A percentile compares a stretch with the other conserved stretches of the same genome.
Conservation (phyloP, 805 yeast species). For the Metschnikowia gruessii region DNA sequence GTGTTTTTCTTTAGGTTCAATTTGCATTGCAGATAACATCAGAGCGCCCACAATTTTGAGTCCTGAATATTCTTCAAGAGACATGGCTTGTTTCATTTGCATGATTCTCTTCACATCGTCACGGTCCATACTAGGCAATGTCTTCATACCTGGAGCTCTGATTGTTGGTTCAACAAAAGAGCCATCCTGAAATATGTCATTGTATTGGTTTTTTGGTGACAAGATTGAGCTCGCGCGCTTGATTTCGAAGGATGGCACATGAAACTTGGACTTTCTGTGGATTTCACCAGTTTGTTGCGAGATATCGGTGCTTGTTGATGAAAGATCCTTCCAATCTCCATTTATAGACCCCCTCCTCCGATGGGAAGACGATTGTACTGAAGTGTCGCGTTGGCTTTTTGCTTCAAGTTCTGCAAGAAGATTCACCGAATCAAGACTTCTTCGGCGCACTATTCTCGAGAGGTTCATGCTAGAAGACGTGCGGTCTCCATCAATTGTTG, state of each 20-base stretch:
- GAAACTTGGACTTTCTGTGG: slow-evolving; percentile 28
- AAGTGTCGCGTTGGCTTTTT: neutral
- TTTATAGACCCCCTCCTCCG: slow-evolving; percentile 3
- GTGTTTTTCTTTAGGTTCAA: slow-evolving; percentile 20
- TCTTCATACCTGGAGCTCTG: slow-evolving; percentile 44
- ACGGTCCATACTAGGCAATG: slow-evolving; percentile 48
- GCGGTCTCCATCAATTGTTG: neutral
- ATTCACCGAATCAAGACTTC: slow-evolving; percentile 28
- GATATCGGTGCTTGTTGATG: neutral
- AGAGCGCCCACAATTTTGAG: slow-evolving; percentile 31
- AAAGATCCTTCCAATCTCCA: slow-evolving; percentile 8
- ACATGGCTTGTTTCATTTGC: slow-evolving; percentile 33
- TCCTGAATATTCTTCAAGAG: slow-evolving; percentile 40
- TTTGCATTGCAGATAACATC: slow-evolving; percentile 6
- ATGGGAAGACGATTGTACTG: neutral
- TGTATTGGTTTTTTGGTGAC: slow-evolving; percentile 37
- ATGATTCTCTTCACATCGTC: slow-evolving; percentile 42
- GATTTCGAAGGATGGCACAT: slow-evolving; percentile 43
- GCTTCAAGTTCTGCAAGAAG: slow-evolving; percentile 24
- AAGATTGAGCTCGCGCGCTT: slow-evolving; percentile 34
- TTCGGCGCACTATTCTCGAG: slow-evolving; percentile 9
- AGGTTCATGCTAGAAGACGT: neutral
- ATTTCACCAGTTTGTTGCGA: neutral
- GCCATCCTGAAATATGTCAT: slow-evolving; percentile 37
- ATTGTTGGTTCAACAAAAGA: slow-evolving; percentile 34